Conservation (phyloP, 768 basidiomycete genomes). For the Steccherinum ochraceum region DNA sequence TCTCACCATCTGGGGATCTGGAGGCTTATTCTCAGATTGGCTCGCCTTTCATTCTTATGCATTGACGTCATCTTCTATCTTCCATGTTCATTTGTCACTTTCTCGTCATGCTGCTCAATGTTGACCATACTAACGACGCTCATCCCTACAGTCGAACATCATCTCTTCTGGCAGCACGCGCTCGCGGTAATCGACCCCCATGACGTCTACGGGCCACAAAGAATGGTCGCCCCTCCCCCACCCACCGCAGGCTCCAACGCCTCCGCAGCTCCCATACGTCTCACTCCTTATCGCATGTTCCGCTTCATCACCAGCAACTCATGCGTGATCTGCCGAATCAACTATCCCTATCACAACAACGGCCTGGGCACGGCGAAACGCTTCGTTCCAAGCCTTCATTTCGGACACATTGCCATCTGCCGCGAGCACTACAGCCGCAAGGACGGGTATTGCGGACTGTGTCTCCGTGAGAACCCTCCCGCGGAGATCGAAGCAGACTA, state of each 20-base stretch:
- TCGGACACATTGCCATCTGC: constrained; percentile 49
- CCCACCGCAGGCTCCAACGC: constrained; percentile 19
- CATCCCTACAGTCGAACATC: constrained; percentile 48
- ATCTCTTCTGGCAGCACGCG: constrained; percentile 67
- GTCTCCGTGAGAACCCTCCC: constrained; percentile 55
- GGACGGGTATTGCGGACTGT: constrained; percentile 59
- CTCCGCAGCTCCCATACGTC: constrained; percentile 12
- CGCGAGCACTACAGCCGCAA: constrained; percentile 49
- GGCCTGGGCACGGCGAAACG: constrained; percentile 52
- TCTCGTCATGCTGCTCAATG: too few species aligned
- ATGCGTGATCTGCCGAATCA: constrained; percentile 68
- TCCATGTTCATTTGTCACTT: constrained; percentile 2
- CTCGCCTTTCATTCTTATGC: too few species aligned
- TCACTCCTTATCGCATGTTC: constrained; percentile 54
- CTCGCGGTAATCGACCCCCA: constrained; percentile 55
- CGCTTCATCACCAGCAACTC: constrained; percentile 47
- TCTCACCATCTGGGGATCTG: too few species aligned
- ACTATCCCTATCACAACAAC: constrained; percentile 41
- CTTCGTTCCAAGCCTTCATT: constrained; percentile 29
- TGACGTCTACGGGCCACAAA: constrained; percentile 45
- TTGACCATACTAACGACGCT: constrained; percentile 1
- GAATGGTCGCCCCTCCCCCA: constrained; percentile 31
- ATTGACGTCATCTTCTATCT: not conserved
- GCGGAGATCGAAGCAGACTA: constrained; percentile 33
- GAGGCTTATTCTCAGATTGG: too few species aligned